Conservation (phyloP, 148 eudicot species). For the Rhododendron molle region DNA sequence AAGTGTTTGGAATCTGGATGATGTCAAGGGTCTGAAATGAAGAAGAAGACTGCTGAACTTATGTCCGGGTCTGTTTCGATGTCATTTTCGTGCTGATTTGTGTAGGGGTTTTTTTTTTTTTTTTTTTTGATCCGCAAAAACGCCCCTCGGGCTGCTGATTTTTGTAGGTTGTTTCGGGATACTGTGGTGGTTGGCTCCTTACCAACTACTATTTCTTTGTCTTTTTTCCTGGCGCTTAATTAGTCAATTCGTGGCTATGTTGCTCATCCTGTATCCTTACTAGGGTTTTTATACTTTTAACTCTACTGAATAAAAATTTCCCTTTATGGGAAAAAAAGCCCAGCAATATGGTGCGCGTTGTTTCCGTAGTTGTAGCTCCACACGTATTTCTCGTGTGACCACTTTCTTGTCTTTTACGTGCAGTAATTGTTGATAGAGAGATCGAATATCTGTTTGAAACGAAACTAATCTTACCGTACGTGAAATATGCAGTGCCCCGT, state of each 20-base stretch:
- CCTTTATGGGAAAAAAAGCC: neutral
- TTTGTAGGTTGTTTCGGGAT: neutral
- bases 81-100: neutral
- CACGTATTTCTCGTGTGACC: neutral
- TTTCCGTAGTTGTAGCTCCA: neutral
- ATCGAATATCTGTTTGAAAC: neutral
- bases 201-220: neutral
- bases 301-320: neutral
- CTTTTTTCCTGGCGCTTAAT: neutral
- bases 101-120: too few relatives aligned
- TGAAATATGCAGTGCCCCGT: neutral
- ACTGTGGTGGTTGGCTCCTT: neutral
- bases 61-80: neutral
- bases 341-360: neutral
- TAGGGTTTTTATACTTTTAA: too few relatives aligned
- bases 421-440: neutral
- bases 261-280: neutral
- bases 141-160: neutral
- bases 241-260: neutral
- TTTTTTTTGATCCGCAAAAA: too few relatives aligned
- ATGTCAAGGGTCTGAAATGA: neutral
- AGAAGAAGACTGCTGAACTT: neutral
- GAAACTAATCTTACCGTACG: neutral
- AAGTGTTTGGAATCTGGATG: neutral
- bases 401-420: neutral